Evolutionary conservation across 441 rosid species (phyloP).

Genomic region (Metrosideros polymorpha): DNA sequence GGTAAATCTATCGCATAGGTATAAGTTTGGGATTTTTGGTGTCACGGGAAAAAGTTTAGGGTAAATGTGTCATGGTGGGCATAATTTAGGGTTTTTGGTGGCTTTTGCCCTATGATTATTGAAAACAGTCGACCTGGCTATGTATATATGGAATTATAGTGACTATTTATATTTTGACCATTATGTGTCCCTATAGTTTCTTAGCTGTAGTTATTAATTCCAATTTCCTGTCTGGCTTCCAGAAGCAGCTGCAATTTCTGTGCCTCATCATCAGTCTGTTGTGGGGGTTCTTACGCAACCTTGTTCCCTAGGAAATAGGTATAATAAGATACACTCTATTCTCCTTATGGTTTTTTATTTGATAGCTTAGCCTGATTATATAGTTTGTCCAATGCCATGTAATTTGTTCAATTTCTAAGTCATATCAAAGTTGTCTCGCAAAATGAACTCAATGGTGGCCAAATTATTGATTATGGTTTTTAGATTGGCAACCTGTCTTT

Average conservation of each 20-base stretch:
- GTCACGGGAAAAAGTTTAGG: no score
- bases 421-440: not conserved
- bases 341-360: not conserved
- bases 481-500: not conserved
- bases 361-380: not conserved
- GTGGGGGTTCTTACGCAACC: constrained; percentile 63
- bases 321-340: constrained; percentile 3
- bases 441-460: not conserved
- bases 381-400: not conserved
- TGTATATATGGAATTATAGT: not conserved
- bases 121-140: not conserved
- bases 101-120: no score
- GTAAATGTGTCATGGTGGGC: no score
- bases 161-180: not conserved
- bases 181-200: not conserved
- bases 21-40: no score
- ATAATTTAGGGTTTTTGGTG: no score
- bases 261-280: constrained; percentile 35
- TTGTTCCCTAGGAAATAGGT: constrained; percentile 42
- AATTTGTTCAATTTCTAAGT: not conserved
- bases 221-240: constrained; percentile 10
- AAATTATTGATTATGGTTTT: not conserved
- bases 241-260: constrained; percentile 48
- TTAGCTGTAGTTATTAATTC: not conserved
- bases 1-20: no score